Evolutionary conservation across 192 early-diverging fungal species (phyloP).

Genomic region (Globomyces pollinis-pini): DNA sequence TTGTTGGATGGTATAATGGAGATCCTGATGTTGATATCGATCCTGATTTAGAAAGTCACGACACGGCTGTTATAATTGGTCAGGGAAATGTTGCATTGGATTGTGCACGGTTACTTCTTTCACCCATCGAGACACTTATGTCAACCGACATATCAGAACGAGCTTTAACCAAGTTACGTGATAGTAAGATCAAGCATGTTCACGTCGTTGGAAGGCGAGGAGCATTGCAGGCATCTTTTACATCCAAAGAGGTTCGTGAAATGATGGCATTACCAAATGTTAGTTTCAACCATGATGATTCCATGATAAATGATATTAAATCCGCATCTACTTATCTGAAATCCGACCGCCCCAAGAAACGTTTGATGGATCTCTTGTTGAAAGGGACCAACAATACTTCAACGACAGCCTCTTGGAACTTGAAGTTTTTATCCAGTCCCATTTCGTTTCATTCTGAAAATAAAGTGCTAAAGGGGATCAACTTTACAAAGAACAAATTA

Average conservation of each 20-base stretch:
- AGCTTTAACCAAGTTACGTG: slow-evolving; percentile 57
- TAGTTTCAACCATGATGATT: slow-evolving; percentile 53
- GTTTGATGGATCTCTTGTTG: slow-evolving; percentile 71
- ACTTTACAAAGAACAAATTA: slow-evolving; percentile 60
- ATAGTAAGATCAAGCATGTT: slow-evolving; percentile 71
- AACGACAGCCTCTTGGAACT: slow-evolving; percentile 51
- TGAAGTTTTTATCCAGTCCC: slow-evolving; percentile 71
- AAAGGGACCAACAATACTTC: slow-evolving; percentile 43
- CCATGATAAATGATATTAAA: slow-evolving; percentile 49
- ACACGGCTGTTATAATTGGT: slow-evolving; percentile 77
- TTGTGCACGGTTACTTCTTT: slow-evolving; percentile 78
- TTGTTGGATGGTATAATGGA: slow-evolving; percentile 97
- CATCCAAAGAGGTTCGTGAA: slow-evolving; percentile 92
- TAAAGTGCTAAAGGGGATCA: slow-evolving; percentile 15
- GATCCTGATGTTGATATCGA: slow-evolving; percentile 45
- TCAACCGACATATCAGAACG: slow-evolving; percentile 80
- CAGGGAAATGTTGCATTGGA: slow-evolving; percentile 95
- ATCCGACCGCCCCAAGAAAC: slow-evolving; percentile 60
- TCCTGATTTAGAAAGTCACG: slow-evolving; percentile 26
- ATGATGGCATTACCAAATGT: slow-evolving; percentile 69
- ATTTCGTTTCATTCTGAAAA: slow-evolving; percentile 32
- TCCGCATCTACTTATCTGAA: slow-evolving; percentile 11
- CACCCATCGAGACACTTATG: slow-evolving; percentile 56
- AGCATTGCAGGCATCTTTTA: slow-evolving; percentile 87
- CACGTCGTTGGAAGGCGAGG: slow-evolving; percentile 86